These are phyloP conservation scores for Vaccinium darrowii DNA, from an alignment of 148 eudicot genomes.

Conservation along the genomic window DNA sequence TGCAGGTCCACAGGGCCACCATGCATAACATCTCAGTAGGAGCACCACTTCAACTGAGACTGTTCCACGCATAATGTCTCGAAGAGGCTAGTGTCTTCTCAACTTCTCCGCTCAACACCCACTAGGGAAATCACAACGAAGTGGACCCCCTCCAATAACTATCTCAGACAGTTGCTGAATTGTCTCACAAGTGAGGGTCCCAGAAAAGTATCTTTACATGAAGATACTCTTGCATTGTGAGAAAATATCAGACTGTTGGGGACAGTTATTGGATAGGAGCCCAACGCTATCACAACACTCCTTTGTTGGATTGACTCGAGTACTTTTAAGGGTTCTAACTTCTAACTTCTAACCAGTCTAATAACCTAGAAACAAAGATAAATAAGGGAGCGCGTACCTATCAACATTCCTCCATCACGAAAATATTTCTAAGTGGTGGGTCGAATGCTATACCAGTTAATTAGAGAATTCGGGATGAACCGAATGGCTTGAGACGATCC, in stretches of 20 bases:
- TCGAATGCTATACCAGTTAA: no score
- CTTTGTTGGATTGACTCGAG: background rate
- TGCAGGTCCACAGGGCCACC: constrained; percentile 6
- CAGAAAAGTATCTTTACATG: background rate
- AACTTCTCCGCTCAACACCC: background rate
- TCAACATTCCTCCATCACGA: background rate
- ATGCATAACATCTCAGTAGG: background rate
- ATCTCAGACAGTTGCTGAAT: background rate
- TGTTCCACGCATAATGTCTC: background rate
- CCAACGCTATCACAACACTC: background rate
- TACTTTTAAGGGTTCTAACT: background rate
- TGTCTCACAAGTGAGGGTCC: background rate
- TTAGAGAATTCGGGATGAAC: no score
- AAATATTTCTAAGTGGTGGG: background rate
- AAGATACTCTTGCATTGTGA: background rate
- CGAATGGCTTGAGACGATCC: no score
- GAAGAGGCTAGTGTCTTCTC: background rate
- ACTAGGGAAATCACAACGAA: background rate
- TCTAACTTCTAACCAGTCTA: background rate
- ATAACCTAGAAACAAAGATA: background rate
- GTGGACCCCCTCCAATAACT: background rate
- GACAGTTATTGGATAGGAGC: background rate
- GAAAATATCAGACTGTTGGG: background rate
- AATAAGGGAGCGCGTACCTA: background rate
- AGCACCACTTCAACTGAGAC: background rate